Evolutionary conservation across 2,329 filamentous ascomycete species (phyloP), one percentile per base, ranked within the genome.

Genomic region (Penicillium nordicum): DNA sequence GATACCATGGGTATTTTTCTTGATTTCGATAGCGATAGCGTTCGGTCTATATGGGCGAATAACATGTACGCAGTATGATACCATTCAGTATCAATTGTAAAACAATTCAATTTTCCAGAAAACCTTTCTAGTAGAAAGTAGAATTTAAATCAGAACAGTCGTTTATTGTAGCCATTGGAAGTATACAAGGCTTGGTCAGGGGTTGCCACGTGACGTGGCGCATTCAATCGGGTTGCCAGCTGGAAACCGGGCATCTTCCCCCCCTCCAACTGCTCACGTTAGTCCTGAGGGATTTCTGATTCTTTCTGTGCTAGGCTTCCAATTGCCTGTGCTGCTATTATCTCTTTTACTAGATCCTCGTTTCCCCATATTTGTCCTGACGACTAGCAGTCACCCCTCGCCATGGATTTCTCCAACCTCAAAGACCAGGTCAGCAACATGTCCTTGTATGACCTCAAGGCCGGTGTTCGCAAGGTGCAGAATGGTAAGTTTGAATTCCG

Each of bases 371-470:
- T 41, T 46, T 58, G 45, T 50, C 12, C 38, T 51, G 37, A 51
- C 50, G 53, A 52, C 60, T 56, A 58, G 47, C 44, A 55, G 62
- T 44, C 48, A 51, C 49, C 58, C 53, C 38, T 61, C 67, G 79
- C 72, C 67, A 96, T 96, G 92, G 90, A 97, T 82, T 83, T 95
- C 74, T 88, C 87, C 77, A 90, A 82, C 71, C 76, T 97, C 53
- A 93, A 90, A 76, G 90, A 90, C 68, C 87, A 90, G 77, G 91
- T 96, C 76, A 88, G 88, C 80, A 95, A 94, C 79, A 82, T 97
- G 82, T 90, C 89, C 69, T 83, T 97, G 75, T 97, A 97, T 81
- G 92, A 97, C 77, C 73, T 97, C 79, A 97, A 97, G 80, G 92
- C 92, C 53, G 89, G 92, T 63, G 91, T 97, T 67, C 88, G 92